These are phyloP conservation scores for Raphanus raphanistrum DNA, from an alignment of 345 rosid genomes.

Conservation along the genomic window DNA sequence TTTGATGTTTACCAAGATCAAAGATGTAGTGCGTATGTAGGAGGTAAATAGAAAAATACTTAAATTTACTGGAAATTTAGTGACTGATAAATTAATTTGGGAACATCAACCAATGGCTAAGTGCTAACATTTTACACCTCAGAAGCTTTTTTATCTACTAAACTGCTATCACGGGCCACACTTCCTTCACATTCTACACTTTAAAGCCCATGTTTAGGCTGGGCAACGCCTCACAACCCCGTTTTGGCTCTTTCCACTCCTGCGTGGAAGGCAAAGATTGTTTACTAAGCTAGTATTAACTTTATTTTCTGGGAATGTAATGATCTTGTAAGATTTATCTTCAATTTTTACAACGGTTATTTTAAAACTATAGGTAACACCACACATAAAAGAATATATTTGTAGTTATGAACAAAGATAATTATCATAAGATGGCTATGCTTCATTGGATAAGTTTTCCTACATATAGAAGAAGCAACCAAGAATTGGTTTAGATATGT, in stretches of 20 bases:
- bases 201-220: not conserved
- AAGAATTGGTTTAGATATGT: no score
- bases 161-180: not conserved
- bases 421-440: not conserved
- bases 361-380: not conserved
- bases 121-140: not conserved
- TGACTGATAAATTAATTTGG: not conserved
- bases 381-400: no score
- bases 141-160: not conserved
- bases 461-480: not conserved
- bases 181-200: not conserved
- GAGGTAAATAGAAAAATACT: not conserved
- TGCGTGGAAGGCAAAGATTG: not conserved
- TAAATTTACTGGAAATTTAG: not conserved
- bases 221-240: not conserved
- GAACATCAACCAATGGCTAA: not conserved
- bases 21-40: not conserved
- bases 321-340: not conserved
- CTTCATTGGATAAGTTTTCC: not conserved
- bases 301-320: not conserved
- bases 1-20: not conserved
- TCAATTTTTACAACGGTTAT: not conserved
- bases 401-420: no score
- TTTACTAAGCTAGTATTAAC: not conserved
- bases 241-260: not conserved